Evolutionary conservation across 2,329 filamentous ascomycete genomes (phyloP), one percentile per base, ranked within the genome.

Genomic region (Periconia digitata): DNA sequence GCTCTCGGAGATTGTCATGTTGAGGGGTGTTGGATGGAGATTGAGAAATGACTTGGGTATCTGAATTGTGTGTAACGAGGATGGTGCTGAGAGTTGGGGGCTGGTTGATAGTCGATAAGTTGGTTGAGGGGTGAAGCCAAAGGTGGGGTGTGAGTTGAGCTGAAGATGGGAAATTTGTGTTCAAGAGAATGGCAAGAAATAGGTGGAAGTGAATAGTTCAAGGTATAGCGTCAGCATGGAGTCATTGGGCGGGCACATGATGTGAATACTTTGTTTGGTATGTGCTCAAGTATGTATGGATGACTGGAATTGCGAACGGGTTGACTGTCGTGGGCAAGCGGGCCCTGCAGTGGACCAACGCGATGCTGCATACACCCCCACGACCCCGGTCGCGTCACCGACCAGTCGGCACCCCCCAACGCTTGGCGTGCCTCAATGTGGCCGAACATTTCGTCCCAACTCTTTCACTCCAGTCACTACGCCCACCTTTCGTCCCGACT

Each of bases 1-100:
- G 23, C 51, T 39, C 47, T 51, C 50, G 3, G 38, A 24, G 42
- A 34, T 55, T 21, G 54, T 49, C 67, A 67, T 71, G 46, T 42
- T 57, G 53, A 22, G 29, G n/a, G 39, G 21, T 37, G 40, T 15
- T 41, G 21, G 27, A 8, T n/a, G 21, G 17, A 18, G 6, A 36
- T 39, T 21, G 16, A 18, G 22, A 22, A 21, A 21, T 21, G 18
- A 20, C 8, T 39, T 21, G 16, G 18, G 34, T 32, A 8, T 32
- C 8, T 15, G 18, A 15, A 36, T 15, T 6, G 18, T 7, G 34
- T 15, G 18, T 17, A 36, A 17, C n/a, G 34, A 6, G n/a, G 6
- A 36, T 7, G 34, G 18, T n/a, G 18, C 15, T 15, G 34, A 36
- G 34, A n/a, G n/a, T n/a, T 36, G n/a, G 34, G 13, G 18, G 18